Evolutionary conservation across 192 early-diverging fungal genomes (phyloP), one percentile per base, ranked within the genome.

Genomic region (Coemansia sp.): DNA sequence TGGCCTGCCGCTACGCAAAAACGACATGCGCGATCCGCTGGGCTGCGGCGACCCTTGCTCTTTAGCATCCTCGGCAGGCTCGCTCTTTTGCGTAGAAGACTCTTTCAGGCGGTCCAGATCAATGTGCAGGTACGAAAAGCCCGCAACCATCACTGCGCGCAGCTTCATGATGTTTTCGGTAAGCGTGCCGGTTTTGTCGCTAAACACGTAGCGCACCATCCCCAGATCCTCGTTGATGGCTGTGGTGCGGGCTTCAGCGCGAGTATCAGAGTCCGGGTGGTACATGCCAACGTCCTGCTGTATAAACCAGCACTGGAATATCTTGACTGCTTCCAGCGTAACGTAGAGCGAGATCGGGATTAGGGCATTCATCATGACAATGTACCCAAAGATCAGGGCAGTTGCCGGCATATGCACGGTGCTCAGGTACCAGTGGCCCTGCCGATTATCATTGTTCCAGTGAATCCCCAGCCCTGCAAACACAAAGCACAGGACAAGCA

Each of bases 291-390:
- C 44, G 58, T 94, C 92, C 58, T 85, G 72, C 54, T 87, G 84
- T 56, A 94, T 91, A 58, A 91, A 90, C 64, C 76, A 87, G 30
- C 81, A 69, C 61, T 78, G 76, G 65, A 71, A 78, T 28, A 93
- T 64, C 62, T 91, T 92, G 64, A 90, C 82, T 12, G 91, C 73
- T 67, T 93, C 92, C 75, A 94, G 83, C 36, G 88, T 90, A 45
- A 94, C 90, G 43, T 90, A 92, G 45, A 94, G 82, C 34, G 91
- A 93, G 31, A 93, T 89, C 0, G 91, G 91, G 48, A 94, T 91
- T 75, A 93, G 78, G 20, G 88, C 87, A 56, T 90, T 91, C 79
- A 85, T 90, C 49, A 93, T 81, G 31, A 91, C 84, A 46, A 93
- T 79, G 73, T 82, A 90, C 8, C 83, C 83, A 59, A 92, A 88